Evolutionary conservation across 2,329 filamentous ascomycete genomes (phyloP), one percentile per base, ranked within the genome.

Genomic region (Achaetomium macrosporum): DNA sequence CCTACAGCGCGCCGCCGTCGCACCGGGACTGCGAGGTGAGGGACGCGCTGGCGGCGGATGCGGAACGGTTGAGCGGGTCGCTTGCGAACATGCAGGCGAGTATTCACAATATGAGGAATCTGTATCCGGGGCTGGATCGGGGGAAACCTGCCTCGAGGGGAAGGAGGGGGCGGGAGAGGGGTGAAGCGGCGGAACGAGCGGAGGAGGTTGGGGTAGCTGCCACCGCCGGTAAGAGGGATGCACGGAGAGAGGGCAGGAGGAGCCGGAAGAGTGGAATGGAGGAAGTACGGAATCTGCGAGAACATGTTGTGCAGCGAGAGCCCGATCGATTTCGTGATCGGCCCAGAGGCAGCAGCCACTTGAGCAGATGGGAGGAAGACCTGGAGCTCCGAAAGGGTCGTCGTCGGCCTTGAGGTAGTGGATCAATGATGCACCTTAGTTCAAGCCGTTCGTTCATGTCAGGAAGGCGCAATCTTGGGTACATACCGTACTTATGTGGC

Each of bases 61-160:
- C 57, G 5, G 57, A 59, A 31, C 30, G 56, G 36, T 20, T 63
- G 25, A 55, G 46, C 31, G 46, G 37, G 25, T 50, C 49, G 30
- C 30, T 63, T 15, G 54, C 40, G 15, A 55, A 51, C 6, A 16
- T 62, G 44, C 54, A 59, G 45, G 47, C 51, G 8, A 54, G 55
- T 1, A 53, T 60, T 9, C 53, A 61, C 35, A 63, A 63, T 30
- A 59, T 63, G 54, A 43, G 53, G 42, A 63, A 63, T 37, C 41
- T 63, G 46, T 57, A 59, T 35, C 56, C 56, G 2, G 36, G 50
- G 12, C 36, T 57, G 51, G 42, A 30, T 2, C 13, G 17, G 13
- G 29, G n/a, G 9, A 25, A 25, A 25, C 7, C 25, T 25, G 25
- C 7, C 25, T 4, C 7, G 25, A 25, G 25, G 25, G 25, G 25